A percentile compares a stretch with the other conserved stretches of the same genome.
Conservation (phyloP, 2,329 filamentous ascomycete genomes). For the Colletotrichum karsti region DNA sequence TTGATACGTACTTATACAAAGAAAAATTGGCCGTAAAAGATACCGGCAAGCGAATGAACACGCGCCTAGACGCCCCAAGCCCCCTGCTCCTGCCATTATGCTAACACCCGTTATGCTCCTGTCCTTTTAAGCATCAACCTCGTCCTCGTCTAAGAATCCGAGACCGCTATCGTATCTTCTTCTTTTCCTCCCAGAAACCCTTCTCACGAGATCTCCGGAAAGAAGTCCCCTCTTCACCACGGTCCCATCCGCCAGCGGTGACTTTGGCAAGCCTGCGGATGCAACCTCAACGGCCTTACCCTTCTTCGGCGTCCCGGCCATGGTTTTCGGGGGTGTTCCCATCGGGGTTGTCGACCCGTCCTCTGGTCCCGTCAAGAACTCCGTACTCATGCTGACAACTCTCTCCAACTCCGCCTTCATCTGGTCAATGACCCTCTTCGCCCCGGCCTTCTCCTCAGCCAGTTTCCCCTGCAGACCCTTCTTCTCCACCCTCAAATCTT, state of each 20-base stretch:
- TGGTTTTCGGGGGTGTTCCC: neutral
- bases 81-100: neutral
- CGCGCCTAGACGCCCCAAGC: conserved; percentile 19
- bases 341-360: conserved; percentile 2
- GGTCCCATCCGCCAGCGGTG: conserved; percentile 28
- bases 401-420: conserved; percentile 62
- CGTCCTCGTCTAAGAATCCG: conserved; percentile 64
- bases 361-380: conserved; percentile 46
- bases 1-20: neutral
- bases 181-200: conserved; percentile 47
- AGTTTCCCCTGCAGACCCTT: conserved; percentile 43
- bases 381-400: conserved; percentile 55
- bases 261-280: conserved; percentile 18
- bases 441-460: conserved; percentile 47
- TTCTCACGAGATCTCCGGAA: conserved; percentile 38
- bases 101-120: neutral
- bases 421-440: conserved; percentile 53
- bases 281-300: neutral
- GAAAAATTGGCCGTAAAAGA: neutral
- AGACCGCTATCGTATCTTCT: conserved; percentile 64
- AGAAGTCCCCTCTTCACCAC: conserved; percentile 33
- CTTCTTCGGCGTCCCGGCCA: neutral
- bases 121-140: conserved; percentile 39
- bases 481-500: conserved; percentile 56
- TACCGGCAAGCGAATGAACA: neutral